Percentiles rank a stretch among this genome's conserved stretches.
These are phyloP conservation scores for Primulina tabacum DNA, from an alignment of 257 asterid genomes.

Conservation along the genomic window DNA sequence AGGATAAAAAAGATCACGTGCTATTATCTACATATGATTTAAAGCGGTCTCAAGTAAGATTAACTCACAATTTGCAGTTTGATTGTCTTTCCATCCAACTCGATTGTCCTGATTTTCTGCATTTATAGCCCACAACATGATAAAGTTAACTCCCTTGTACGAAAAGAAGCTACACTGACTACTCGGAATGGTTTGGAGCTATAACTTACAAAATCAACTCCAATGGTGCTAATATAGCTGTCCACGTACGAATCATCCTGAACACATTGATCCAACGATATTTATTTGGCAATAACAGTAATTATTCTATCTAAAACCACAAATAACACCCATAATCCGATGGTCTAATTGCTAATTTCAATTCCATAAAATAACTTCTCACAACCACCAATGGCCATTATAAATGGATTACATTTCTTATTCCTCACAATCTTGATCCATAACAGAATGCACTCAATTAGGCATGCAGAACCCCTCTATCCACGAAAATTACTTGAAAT, in stretches of 20 bases:
- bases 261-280: conserved; percentile 30
- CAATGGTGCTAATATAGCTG: conserved; percentile 98
- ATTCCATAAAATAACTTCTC: conserved; percentile 1
- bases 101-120: conserved; percentile 97
- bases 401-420: not conserved
- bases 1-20: not conserved
- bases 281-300: not conserved
- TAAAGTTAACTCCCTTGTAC: conserved; percentile 10
- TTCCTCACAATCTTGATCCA: not conserved
- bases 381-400: not conserved
- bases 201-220: conserved; percentile 90
- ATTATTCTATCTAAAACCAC: not conserved
- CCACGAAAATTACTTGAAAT: too few species aligned
- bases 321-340: conserved; percentile 5
- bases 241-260: conserved; percentile 99
- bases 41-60: not conserved
- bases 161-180: not conserved
- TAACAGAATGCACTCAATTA: not conserved
- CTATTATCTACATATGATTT: not conserved
- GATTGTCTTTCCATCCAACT: conserved; percentile 90
- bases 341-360: not conserved
- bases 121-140: conserved; percentile 15
- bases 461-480: not conserved
- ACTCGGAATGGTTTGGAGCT: not conserved
- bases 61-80: conserved; percentile 95